phyloP scores from a whole-genome alignment of 495 filamentous ascomycete genomes.

The Podospora anserina region DNA sequence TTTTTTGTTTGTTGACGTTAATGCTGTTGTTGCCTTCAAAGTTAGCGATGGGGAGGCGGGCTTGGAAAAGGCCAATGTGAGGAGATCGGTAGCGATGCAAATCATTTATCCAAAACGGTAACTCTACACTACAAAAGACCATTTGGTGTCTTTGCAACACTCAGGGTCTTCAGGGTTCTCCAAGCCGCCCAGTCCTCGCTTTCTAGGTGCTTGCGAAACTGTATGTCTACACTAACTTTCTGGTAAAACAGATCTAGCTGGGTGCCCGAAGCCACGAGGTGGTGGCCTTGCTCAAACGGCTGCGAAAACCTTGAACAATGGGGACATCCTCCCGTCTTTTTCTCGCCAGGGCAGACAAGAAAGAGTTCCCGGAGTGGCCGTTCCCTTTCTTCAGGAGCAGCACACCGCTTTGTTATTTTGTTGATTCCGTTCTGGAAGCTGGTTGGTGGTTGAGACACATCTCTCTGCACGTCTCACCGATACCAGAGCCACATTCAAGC shows the following conservation, averaged over 20 bases:
- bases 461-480: constrained; percentile 5
- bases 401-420: background rate
- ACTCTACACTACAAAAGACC: too few relatives aligned
- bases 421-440: background rate
- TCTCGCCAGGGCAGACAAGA: background rate
- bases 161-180: too few relatives aligned
- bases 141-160: too few relatives aligned
- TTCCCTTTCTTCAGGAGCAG: background rate
- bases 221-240: too few relatives aligned
- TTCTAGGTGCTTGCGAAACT: too few relatives aligned
- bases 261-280: too few relatives aligned
- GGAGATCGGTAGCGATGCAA: background rate
- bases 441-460: background rate
- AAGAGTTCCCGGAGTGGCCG: background rate
- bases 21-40: background rate
- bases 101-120: constrained; percentile 6
- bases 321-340: too few relatives aligned
- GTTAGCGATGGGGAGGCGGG: too few relatives aligned
- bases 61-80: background rate
- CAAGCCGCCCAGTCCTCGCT: too few relatives aligned
- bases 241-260: too few relatives aligned
- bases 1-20: background rate
- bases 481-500: constrained; percentile 21
- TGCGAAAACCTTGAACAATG: background rate
- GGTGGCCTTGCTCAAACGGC: too few relatives aligned